Conservation (phyloP, 1,284 basidiomycete species). For the Moniliophthora roreri region DNA sequence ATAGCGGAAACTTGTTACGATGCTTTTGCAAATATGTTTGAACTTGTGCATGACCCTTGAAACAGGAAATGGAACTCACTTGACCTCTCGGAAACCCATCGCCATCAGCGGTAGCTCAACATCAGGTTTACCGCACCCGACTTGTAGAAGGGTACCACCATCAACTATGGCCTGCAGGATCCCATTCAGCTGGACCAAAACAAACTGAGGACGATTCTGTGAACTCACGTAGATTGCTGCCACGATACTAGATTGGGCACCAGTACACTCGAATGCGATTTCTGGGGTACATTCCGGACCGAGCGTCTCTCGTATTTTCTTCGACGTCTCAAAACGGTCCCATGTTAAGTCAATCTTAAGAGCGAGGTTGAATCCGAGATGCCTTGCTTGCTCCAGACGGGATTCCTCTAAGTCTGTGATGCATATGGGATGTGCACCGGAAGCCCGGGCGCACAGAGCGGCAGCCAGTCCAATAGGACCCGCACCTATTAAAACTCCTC, state of each 20-base stretch:
- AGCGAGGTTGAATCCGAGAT: constrained; percentile 12
- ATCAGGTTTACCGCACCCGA: constrained; percentile 22
- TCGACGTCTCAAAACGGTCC: constrained; percentile 9
- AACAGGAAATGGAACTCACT: constrained; percentile 14
- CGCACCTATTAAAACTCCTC: constrained; percentile 2
- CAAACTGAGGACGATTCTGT: not conserved
- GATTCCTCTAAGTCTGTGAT: constrained; percentile 16
- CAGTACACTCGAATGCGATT: constrained; percentile 45
- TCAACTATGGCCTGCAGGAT: constrained; percentile 16
- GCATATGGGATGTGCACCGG: constrained; percentile 13
- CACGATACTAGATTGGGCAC: constrained; percentile 34
- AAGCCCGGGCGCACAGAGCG: constrained; percentile 13
- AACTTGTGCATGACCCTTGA: not conserved
- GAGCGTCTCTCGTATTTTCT: constrained; percentile 7
- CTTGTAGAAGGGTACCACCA: constrained; percentile 24
- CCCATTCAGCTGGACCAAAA: not conserved
- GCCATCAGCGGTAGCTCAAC: constrained; percentile 23
- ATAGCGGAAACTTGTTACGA: constrained; percentile 17
- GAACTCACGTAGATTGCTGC: constrained; percentile 20
- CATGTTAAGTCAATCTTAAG: constrained; percentile 11
- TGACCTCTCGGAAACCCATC: constrained; percentile 23
- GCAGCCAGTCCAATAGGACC: constrained; percentile 16
- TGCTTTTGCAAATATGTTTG: constrained; percentile 6
- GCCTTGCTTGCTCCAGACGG: constrained; percentile 10
- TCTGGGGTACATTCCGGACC: constrained; percentile 15